phyloP scores from a whole-genome alignment of 2,329 filamentous ascomycete genomes.

The Xylariales sp. region DNA sequence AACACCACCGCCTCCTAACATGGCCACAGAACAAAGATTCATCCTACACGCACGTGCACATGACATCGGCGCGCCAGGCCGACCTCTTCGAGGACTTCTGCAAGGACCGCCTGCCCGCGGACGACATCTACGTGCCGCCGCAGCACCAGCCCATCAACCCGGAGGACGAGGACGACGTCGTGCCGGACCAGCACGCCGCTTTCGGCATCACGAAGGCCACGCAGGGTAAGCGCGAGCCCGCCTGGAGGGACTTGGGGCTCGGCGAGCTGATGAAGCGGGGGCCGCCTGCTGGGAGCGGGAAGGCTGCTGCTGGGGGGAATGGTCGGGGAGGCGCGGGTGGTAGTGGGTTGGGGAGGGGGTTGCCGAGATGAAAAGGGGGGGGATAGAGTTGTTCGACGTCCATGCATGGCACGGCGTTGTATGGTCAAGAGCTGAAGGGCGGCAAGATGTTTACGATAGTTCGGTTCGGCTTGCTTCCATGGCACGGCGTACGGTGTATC shows the following conservation, averaged over 20 bases:
- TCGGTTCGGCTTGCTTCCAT: too few species aligned
- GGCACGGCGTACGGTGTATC: too few species aligned
- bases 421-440: too few species aligned
- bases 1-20: too few species aligned
- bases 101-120: slow-evolving; percentile 59
- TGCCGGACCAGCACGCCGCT: slow-evolving; percentile 81
- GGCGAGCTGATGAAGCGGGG: slow-evolving; percentile 64
- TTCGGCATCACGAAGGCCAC: slow-evolving; percentile 82
- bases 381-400: too few species aligned
- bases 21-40: slow-evolving; percentile 69
- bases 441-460: too few species aligned
- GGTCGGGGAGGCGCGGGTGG: slow-evolving; percentile 9
- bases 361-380: slow-evolving; percentile 27
- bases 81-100: slow-evolving; percentile 72
- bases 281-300: slow-evolving; percentile 27
- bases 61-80: slow-evolving; percentile 65
- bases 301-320: slow-evolving; percentile 7
- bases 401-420: too few species aligned
- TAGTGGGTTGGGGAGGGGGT: slow-evolving; percentile 17
- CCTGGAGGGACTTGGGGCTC: slow-evolving; percentile 77
- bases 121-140: slow-evolving; percentile 78
- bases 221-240: slow-evolving; percentile 63
- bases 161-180: slow-evolving; percentile 83
- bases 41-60: slow-evolving; percentile 69
- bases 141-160: slow-evolving; percentile 79